Conservation (phyloP, 139 green algal species). For the Chlorella vulgaris region DNA sequence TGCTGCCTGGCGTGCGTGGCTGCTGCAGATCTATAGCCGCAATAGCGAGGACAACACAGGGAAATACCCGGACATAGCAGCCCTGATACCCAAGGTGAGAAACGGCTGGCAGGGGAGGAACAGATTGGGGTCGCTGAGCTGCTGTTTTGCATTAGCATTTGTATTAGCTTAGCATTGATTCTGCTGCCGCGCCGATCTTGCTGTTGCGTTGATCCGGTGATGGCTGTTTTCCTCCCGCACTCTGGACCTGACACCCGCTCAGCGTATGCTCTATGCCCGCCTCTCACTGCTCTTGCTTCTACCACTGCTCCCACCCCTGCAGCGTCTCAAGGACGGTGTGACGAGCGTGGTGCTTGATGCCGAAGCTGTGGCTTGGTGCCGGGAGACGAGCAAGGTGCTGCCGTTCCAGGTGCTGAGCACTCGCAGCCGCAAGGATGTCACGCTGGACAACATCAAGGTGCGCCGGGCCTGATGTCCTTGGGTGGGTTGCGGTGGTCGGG, state of each 20-base stretch:
- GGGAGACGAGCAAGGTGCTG: constrained; percentile 77
- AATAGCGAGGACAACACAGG: constrained; percentile 94
- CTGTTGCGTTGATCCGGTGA: too few relatives aligned
- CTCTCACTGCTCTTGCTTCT: background rate
- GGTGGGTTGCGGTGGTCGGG: background rate
- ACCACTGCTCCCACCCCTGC: background rate
- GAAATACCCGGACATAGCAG: constrained; percentile 93
- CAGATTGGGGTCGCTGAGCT: too few relatives aligned
- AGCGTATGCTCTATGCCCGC: background rate
- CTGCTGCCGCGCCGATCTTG: background rate
- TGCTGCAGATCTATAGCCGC: constrained; percentile 76
- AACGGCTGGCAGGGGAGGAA: too few relatives aligned
- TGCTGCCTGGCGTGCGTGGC: background rate
- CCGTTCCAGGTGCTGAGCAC: constrained; percentile 97
- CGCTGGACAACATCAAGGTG: constrained; percentile 88
- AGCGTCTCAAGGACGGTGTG: constrained; percentile 53
- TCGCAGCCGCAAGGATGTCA: constrained; percentile 91
- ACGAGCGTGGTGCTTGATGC: constrained; percentile 87
- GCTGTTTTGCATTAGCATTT: background rate
- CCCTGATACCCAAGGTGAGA: constrained; percentile 56
- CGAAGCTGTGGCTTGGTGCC: constrained; percentile 93
- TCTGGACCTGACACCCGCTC: background rate
- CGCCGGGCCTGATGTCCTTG: background rate
- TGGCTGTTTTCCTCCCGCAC: too few relatives aligned
- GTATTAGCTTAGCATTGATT: background rate